Base-by-base conservation (phyloP, 2,329 filamentous ascomycete species). In the Diaporthe helianthi region DNA sequence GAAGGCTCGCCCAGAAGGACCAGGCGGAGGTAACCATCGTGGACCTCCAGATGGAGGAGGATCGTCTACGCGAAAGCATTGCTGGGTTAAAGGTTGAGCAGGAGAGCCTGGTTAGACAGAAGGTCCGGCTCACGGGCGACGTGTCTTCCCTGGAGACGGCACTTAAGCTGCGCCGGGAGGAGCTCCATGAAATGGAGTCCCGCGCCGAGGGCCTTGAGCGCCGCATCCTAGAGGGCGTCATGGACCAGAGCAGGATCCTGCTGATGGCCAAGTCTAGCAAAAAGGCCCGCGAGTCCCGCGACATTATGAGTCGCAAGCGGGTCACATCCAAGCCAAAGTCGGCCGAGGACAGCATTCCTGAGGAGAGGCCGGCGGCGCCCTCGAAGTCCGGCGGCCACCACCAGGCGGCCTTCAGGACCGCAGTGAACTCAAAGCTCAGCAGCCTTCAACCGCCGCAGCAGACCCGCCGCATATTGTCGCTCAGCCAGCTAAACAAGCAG, bases 181-280 rank as follows among this genome's bases (percentile, higher is more conserved):
- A 98, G 81, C 88, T 99, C 70, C 89, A 93, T 54, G 87, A 92
- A 31, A 98, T 99, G 92, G 95, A 98, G 78, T 84, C 87, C 13
- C 92, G 95, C 72, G 96, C 95, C 3, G 94, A 98, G 78, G 88
- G 89, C 4, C 85, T 99, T 29, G 96, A 99, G 81, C 92, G 94
- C 65, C 90, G 96, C 31, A 97, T 99, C 74, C 83, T 99, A 38
- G 95, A 98, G 73, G 94, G 95, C 31, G 93, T 98, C 72, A 97
- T 99, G 82, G 94, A 98, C 75, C 95, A 98, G 78, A 98, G 95
- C 24, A 92, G 95, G 8, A 90, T 95, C 31, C 85, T 98, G n/a
- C 87, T 98, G 69, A 92, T 96, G 83, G 84, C 89, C 73, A 91
- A 93, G 81, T 82, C 87, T 4, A 82, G 79, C 73, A 84, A 83